A percentile compares a stretch with the other conserved stretches of the same genome.
Conservation (phyloP, 2,329 filamentous ascomycete genomes). For the Fusarium piperis region DNA sequence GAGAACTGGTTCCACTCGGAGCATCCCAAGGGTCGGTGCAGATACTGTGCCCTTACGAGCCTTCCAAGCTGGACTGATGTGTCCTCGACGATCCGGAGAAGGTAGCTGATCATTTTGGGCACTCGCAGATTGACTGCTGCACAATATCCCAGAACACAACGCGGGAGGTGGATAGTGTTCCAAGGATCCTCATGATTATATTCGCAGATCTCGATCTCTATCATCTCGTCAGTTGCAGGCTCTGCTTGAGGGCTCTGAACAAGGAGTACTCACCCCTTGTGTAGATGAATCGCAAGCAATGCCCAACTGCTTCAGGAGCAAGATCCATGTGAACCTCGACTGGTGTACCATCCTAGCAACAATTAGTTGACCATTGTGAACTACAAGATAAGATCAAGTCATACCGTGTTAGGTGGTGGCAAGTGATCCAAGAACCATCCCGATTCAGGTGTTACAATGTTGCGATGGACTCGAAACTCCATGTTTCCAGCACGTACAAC, state of each 20-base stretch:
- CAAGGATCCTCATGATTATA: slow-evolving; percentile 35
- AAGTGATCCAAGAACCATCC: slow-evolving; percentile 48
- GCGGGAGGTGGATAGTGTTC: slow-evolving; percentile 44
- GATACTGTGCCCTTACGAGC: slow-evolving; percentile 27
- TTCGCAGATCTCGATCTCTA: slow-evolving; percentile 45
- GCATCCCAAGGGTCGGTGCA: slow-evolving; percentile 24
- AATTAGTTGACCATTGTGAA: slow-evolving; percentile 4
- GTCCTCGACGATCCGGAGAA: slow-evolving; percentile 42
- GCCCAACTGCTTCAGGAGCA: slow-evolving; percentile 40
- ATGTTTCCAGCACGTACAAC: slow-evolving; percentile 37
- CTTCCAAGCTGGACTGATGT: slow-evolving; percentile 38
- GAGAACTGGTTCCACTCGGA: slow-evolving; percentile 35
- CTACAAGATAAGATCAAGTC: neutral
- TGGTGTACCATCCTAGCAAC: slow-evolving; percentile 41
- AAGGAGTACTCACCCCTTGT: slow-evolving; percentile 43
- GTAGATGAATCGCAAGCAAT: slow-evolving; percentile 50
- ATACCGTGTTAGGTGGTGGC: slow-evolving; percentile 43
- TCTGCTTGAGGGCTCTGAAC: neutral
- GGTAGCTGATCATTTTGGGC: slow-evolving; percentile 38
- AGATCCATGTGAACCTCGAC: slow-evolving; percentile 40
- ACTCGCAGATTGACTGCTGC: slow-evolving; percentile 45
- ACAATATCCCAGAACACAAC: slow-evolving; percentile 47
- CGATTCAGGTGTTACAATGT: slow-evolving; percentile 47
- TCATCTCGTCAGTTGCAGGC: neutral
- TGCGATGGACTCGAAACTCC: slow-evolving; percentile 47